A percentile compares a stretch with the other conserved stretches of the same genome.
phyloP scores from a whole-genome alignment of 805 yeast species.

The Kregervanrija fluxuum region DNA sequence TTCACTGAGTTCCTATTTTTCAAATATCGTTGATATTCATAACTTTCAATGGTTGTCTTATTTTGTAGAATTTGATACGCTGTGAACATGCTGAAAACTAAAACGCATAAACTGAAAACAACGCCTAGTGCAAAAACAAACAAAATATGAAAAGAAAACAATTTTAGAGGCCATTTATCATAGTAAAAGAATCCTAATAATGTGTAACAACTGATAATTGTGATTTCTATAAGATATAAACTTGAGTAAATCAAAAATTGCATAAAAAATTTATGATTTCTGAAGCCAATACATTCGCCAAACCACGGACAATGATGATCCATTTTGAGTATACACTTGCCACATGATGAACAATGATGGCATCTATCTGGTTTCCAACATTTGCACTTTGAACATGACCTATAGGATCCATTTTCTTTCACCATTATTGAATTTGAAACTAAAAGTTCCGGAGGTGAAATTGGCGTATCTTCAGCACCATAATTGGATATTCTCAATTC shows the following conservation, averaged over 20 bases:
- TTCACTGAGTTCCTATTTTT: conserved; percentile 34
- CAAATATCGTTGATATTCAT: conserved; percentile 44
- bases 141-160: conserved; percentile 52
- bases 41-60: conserved; percentile 76
- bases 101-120: conserved; percentile 49
- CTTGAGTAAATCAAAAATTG: conserved; percentile 60
- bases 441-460: conserved; percentile 36
- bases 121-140: conserved; percentile 49
- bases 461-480: conserved; percentile 10
- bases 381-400: conserved; percentile 48
- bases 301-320: conserved; percentile 86
- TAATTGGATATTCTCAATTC: conserved; percentile 27
- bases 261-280: conserved; percentile 71
- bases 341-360: conserved; percentile 49
- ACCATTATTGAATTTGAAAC: conserved; percentile 35
- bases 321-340: conserved; percentile 42
- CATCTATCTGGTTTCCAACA: conserved; percentile 57
- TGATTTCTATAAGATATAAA: conserved; percentile 37
- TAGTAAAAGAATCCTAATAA: conserved; percentile 42
- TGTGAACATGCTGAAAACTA: conserved; percentile 50
- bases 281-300: conserved; percentile 77
- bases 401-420: conserved; percentile 53
- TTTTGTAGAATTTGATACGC: conserved; percentile 55
- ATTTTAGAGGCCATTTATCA: conserved; percentile 20
- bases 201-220: conserved; percentile 32